Evolutionary conservation across 768 basidiomycete species (phyloP).

Genomic region (Phanerochaete carnosa): DNA sequence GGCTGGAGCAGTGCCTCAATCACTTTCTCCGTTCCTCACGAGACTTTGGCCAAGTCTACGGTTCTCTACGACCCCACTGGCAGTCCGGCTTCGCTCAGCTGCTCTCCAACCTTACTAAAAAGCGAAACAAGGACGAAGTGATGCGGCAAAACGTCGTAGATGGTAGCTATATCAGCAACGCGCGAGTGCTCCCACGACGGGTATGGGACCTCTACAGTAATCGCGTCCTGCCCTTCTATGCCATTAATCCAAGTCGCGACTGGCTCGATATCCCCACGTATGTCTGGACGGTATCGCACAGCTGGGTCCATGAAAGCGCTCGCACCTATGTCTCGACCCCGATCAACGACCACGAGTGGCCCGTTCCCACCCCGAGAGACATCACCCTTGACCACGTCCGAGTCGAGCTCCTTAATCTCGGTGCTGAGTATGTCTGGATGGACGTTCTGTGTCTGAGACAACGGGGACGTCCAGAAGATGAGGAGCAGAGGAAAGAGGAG

Average conservation of each 20-base stretch:
- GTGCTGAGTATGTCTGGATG: slow-evolving; percentile 3
- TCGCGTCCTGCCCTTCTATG: neutral
- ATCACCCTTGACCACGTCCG: neutral
- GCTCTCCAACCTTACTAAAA: neutral
- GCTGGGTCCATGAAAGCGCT: neutral
- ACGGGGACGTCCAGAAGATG: neutral
- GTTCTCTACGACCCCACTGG: neutral
- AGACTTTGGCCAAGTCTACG: neutral
- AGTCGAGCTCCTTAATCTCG: slow-evolving; percentile 6
- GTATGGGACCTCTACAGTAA: slow-evolving; percentile 5
- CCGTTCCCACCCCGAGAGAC: neutral
- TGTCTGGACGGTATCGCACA: neutral
- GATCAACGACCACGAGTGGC: slow-evolving; percentile 3
- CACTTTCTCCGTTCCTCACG: too few relatives aligned
- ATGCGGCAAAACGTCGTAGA: neutral
- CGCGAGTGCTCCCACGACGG: neutral
- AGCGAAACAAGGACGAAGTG: neutral
- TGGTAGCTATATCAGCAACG: neutral
- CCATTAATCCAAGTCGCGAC: neutral
- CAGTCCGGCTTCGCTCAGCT: neutral
- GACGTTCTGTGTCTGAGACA: slow-evolving; percentile 4
- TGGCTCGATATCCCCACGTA: neutral
- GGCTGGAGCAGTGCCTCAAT: too few relatives aligned
- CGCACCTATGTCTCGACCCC: neutral
- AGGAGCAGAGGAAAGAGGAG: neutral